Evolutionary conservation across 176 grass and related monocot genomes (phyloP), one percentile per base, ranked within the genome.

Genomic region (Oryza nivara): DNA sequence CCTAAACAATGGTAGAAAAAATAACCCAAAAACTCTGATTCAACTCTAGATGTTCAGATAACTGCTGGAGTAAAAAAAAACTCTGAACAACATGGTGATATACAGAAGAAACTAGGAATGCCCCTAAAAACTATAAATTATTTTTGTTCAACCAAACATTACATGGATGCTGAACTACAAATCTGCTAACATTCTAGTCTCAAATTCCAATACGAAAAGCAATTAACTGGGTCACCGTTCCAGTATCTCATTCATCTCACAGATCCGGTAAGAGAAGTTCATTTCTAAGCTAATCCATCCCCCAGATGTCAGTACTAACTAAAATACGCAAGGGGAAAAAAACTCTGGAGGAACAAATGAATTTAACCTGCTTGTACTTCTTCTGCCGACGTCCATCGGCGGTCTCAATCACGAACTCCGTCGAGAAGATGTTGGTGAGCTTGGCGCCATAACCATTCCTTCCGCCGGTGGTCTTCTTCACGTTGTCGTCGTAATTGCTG

Each of bases 381-480:
- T 87, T 94, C 85, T 41, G 90, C 14, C 90, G 83, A 49, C 13
- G 81, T 15, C 91, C 93, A 60, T 99, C 91, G 4, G 89, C 89
- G 0, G 97, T 96, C 84, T 99, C 90, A 58, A 99, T 96, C 58
- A 94, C 73, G 73, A 99, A 99, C 89, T 99, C 93, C 2, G 88
- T 94, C 0, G 97, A 99, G 89, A 99, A 99, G 77, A 99, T 99
- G 77, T 99, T 99, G 0, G 93, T 92, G 54, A 99, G 97, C 47
- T 99, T 96, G 1, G 97, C 97, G 7, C 97, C 97, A 52, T 99
- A 99, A 1, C 97, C 97, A 40, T 99, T 99, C 83, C 97, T 90
- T 38, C 93, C 97, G 11, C 97, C 97, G 7, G 97, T 99, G 32
- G 97, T 99, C 88, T 99, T 99, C 84, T 84, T 94, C 43, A 79